Percentiles rank a stretch among this genome's conserved stretches.
These are phyloP conservation scores for Lichtheimia ornata DNA, from an alignment of 371 early-diverging fungal genomes.

Conservation along the genomic window DNA sequence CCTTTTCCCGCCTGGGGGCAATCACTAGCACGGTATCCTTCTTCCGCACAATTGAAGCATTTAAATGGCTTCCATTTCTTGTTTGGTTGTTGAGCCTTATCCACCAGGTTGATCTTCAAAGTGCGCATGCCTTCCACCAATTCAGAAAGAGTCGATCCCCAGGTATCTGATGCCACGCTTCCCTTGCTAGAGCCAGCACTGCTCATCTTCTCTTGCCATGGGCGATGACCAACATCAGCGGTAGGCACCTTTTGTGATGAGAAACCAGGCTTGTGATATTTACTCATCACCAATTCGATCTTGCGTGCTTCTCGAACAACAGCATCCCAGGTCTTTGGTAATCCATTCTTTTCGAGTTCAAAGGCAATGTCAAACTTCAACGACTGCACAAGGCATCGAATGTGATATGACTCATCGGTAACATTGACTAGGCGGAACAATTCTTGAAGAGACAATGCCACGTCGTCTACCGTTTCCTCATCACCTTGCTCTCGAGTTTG, in stretches of 20 bases:
- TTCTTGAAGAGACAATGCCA: background rate
- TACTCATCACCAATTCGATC: constrained; percentile 1
- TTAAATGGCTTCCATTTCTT: background rate
- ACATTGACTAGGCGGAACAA: constrained; percentile 1
- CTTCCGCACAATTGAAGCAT: constrained; percentile 1
- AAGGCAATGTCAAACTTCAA: background rate
- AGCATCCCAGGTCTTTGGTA: constrained; percentile 1
- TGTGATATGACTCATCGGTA: background rate
- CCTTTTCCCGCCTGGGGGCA: constrained; percentile 2
- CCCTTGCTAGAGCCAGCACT: background rate
- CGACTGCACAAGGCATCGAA: background rate
- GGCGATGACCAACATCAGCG: no score
- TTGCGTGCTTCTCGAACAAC: background rate
- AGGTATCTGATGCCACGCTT: background rate
- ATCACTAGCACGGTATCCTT: background rate
- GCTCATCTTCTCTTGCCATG: background rate
- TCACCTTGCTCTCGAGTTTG: constrained; percentile 2
- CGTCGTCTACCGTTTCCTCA: constrained; percentile 3
- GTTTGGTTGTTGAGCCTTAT: background rate
- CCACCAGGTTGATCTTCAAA: constrained; percentile 8
- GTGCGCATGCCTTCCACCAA: background rate
- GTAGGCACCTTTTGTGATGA: no score
- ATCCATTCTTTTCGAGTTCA: background rate
- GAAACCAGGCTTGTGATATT: background rate
- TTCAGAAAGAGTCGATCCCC: background rate